Base-by-base conservation (phyloP, 2,329 filamentous ascomycete genomes). In the Fusarium setosum region DNA sequence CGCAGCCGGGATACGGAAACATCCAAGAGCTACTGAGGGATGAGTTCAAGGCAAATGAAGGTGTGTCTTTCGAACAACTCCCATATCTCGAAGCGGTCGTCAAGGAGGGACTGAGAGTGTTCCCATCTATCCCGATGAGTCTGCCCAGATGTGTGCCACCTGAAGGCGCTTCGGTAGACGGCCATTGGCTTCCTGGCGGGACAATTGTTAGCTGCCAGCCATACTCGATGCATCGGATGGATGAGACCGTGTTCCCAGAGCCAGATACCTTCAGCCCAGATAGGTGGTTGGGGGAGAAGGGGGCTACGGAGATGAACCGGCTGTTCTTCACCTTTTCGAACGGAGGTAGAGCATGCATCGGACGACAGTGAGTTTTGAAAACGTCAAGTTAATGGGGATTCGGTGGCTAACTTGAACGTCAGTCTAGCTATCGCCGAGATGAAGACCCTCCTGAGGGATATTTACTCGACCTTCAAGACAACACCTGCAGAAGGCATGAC, bases 381-480 rank as follows among this genome's bases (percentile, higher is more conserved):
- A 29, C 34, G 4, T 1, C 10, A 9, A n/a, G 5, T n/a, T n/a
- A n/a, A n/a, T n/a, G n/a, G n/a, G n/a, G 2, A 11, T 18, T 4
- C 9, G 8, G 20, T 4, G 5, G 12, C 42, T 44, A 21, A 60
- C 44, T n/a, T 6, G 0, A 6, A 4, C 3, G 6, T 0, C 2
- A 68, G 66, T 15, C 17, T 68, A 32, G 66, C 66, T 20, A 56
- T 63, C 2, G 56, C 56, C 0, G 66, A 68, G 42, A 68, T 68
- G 66, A 65, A 61, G 17, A 56, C 41, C 1, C 56, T 68, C 2
- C 21, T 68, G 18, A 10, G 56, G 3, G 65, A 57, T 6, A 52
- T 68, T 12, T 68, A 68, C 17, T 56, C 45, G 1, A 29, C 12
- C 15, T 59, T 52, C 10, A 40, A 23, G 13, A 68, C 65, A 4